Evolutionary conservation across 495 filamentous ascomycete species (phyloP).

Genomic region (Penicillium pancosmium): DNA sequence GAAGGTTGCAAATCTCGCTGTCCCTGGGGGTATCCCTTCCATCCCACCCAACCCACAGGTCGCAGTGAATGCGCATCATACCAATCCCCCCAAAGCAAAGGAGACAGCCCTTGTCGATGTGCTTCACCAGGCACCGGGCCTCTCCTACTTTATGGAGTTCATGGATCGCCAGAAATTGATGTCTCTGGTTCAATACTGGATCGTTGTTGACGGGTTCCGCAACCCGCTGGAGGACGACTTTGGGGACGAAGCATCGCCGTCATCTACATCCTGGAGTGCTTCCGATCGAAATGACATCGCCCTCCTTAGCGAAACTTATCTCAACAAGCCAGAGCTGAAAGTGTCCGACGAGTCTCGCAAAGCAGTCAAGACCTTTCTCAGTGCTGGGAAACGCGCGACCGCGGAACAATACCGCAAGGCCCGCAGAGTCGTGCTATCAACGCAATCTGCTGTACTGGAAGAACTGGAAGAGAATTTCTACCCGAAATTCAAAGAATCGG

Average conservation of each 20-base stretch:
- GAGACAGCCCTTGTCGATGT: constrained; percentile 78
- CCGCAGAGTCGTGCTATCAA: constrained; percentile 75
- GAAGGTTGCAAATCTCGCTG: constrained; percentile 79
- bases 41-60: constrained; percentile 40
- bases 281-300: constrained; percentile 85
- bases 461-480: constrained; percentile 80
- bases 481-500: constrained; percentile 84
- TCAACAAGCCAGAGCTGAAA: constrained; percentile 79
- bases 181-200: constrained; percentile 95
- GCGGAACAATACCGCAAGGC: constrained; percentile 82
- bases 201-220: constrained; percentile 96
- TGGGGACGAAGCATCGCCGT: constrained; percentile 65
- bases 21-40: constrained; percentile 48
- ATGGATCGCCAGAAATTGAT: constrained; percentile 92
- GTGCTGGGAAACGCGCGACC: constrained; percentile 72
- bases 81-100: constrained; percentile 57
- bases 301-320: constrained; percentile 87
- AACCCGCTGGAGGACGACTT: constrained; percentile 92
- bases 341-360: constrained; percentile 68
- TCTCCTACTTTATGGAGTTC: constrained; percentile 99
- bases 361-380: constrained; percentile 75
- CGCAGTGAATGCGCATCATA: constrained; percentile 39
- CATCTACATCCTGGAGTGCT: constrained; percentile 74
- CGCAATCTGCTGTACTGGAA: constrained; percentile 81
- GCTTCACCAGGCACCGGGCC: constrained; percentile 81